These are phyloP conservation scores for Ophiostoma sp. DNA, from an alignment of 2,329 filamentous ascomycete species.

Conservation along the genomic window DNA sequence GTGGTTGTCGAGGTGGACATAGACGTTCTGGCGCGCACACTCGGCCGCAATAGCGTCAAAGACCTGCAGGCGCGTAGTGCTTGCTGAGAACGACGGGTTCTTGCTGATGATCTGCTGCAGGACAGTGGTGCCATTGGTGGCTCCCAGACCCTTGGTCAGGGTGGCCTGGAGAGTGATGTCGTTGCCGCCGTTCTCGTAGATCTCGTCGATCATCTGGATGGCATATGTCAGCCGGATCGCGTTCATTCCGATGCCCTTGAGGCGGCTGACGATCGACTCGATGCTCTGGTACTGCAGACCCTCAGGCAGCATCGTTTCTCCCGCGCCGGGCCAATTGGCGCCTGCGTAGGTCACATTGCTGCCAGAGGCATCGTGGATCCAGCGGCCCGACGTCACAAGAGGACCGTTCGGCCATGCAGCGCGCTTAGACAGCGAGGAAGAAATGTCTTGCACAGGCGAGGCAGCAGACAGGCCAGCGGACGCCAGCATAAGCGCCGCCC, in stretches of 20 bases:
- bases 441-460: too few relatives aligned
- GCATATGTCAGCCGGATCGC: slow-evolving; percentile 58
- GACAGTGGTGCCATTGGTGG: slow-evolving; percentile 47
- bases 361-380: slow-evolving; percentile 41
- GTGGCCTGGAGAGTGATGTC: slow-evolving; percentile 40
- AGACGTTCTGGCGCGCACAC: slow-evolving; percentile 49
- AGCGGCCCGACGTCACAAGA: slow-evolving; percentile 38
- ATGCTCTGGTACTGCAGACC: slow-evolving; percentile 58
- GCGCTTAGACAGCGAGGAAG: too few relatives aligned
- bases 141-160: slow-evolving; percentile 40
- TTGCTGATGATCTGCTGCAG: slow-evolving; percentile 48
- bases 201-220: slow-evolving; percentile 59
- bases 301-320: slow-evolving; percentile 60
- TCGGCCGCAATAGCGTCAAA: slow-evolving; percentile 60
- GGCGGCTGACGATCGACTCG: slow-evolving; percentile 47
- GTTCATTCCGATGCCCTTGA: slow-evolving; percentile 58
- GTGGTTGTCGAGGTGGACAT: slow-evolving; percentile 57
- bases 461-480: not conserved
- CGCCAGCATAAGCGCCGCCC: not conserved
- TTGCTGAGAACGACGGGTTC: slow-evolving; percentile 51
- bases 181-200: slow-evolving; percentile 43
- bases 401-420: slow-evolving; percentile 40
- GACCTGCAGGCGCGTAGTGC: slow-evolving; percentile 51
- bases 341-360: slow-evolving; percentile 47
- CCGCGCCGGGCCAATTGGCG: slow-evolving; percentile 57